These are phyloP conservation scores for Lyophyllum semitale DNA, from an alignment of 768 basidiomycete species.

Conservation along the genomic window DNA sequence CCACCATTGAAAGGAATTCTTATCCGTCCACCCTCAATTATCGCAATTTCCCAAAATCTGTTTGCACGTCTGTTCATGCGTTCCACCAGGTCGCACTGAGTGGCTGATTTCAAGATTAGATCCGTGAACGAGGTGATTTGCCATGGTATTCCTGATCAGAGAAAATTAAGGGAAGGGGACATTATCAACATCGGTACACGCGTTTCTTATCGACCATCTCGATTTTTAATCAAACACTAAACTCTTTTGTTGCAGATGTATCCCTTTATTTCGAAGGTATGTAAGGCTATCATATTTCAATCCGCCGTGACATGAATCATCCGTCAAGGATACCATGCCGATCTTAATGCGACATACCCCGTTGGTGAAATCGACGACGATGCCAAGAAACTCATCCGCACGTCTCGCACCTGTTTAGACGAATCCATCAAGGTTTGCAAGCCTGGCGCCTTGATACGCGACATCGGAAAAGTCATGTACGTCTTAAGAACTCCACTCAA, in stretches of 20 bases:
- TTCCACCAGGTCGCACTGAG: neutral
- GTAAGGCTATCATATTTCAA: slow-evolving; percentile 9
- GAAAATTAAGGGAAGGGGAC: slow-evolving; percentile 86
- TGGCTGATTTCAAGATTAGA: slow-evolving; percentile 34
- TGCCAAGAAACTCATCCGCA: slow-evolving; percentile 77
- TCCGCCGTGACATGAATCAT: neutral
- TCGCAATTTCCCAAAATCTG: slow-evolving; percentile 88
- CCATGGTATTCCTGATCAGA: slow-evolving; percentile 92
- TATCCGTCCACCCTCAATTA: slow-evolving; percentile 97
- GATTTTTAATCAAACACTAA: slow-evolving; percentile 9
- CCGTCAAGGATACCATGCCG: slow-evolving; percentile 79
- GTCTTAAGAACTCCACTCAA: slow-evolving; percentile 28
- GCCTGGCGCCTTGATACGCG: slow-evolving; percentile 88
- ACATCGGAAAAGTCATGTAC: slow-evolving; percentile 85
- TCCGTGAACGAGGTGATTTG: slow-evolving; percentile 96
- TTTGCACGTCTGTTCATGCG: slow-evolving; percentile 81
- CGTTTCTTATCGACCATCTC: slow-evolving; percentile 4
- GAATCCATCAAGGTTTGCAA: slow-evolving; percentile 92
- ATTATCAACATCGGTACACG: slow-evolving; percentile 88
- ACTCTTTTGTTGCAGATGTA: slow-evolving; percentile 55
- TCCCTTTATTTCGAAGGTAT: slow-evolving; percentile 77
- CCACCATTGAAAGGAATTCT: slow-evolving; percentile 83
- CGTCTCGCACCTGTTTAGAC: slow-evolving; percentile 82
- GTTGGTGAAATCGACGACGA: slow-evolving; percentile 86
- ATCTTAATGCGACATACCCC: slow-evolving; percentile 92